Percentiles rank a stretch among this genome's conserved stretches.
Evolutionary conservation across 2,329 filamentous ascomycete genomes (phyloP).

Genomic region (Furcasterigmium furcatum): DNA sequence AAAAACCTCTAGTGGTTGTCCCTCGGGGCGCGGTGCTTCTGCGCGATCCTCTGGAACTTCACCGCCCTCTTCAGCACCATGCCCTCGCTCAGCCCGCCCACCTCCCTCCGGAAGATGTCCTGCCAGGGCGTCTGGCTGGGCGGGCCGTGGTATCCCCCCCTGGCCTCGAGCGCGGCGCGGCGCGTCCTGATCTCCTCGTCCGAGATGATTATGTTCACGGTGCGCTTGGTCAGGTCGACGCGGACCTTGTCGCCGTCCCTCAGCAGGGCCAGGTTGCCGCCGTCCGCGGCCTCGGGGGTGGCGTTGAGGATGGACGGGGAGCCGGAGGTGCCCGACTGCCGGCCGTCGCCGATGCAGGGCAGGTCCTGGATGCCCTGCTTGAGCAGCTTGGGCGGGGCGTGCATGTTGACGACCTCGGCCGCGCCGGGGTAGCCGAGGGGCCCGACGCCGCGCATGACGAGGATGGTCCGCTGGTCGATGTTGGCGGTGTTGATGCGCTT

Average conservation of each 20-base stretch:
- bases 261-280: slow-evolving; percentile 49
- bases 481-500: slow-evolving; percentile 35
- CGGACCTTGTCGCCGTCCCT: slow-evolving; percentile 45
- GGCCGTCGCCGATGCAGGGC: slow-evolving; percentile 50
- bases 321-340: slow-evolving; percentile 52
- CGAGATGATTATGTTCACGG: slow-evolving; percentile 42
- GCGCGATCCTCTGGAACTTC: slow-evolving; percentile 43
- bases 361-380: slow-evolving; percentile 41
- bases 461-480: slow-evolving; percentile 37
- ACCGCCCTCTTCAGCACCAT: slow-evolving; percentile 43
- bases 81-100: slow-evolving; percentile 38
- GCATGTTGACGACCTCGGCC: slow-evolving; percentile 51
- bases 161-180: slow-evolving; percentile 28
- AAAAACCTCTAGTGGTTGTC: slow-evolving; percentile 35
- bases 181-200: slow-evolving; percentile 36
- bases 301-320: slow-evolving; percentile 54
- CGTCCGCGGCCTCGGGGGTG: slow-evolving; percentile 50
- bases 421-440: slow-evolving; percentile 47
- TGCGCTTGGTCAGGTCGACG: slow-evolving; percentile 44
- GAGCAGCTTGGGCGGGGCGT: slow-evolving; percentile 39
- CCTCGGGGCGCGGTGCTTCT: slow-evolving; percentile 32
- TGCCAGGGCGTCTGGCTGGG: slow-evolving; percentile 48
- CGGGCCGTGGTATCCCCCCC: slow-evolving; percentile 31
- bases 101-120: slow-evolving; percentile 43
- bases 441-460: slow-evolving; percentile 46